Conservation (phyloP, 441 rosid genomes). For the Jatropha podagrica region DNA sequence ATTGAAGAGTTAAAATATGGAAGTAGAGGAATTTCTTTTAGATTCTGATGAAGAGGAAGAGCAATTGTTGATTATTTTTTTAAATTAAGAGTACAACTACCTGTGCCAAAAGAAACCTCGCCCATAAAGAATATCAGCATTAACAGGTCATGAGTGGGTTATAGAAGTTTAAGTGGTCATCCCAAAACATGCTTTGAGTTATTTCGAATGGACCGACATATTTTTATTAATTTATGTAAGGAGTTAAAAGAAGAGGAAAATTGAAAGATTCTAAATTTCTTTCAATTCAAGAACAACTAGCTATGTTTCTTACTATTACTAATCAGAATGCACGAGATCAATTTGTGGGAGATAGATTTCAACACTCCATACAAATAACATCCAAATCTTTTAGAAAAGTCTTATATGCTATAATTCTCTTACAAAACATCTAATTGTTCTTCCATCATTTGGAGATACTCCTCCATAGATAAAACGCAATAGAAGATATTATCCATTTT, state of each 20-base stretch:
- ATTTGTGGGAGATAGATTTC: not conserved
- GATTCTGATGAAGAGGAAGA: not conserved
- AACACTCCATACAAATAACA: not conserved
- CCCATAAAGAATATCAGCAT: not conserved
- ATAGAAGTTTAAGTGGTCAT: not conserved
- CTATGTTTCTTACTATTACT: not conserved
- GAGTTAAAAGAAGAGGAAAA: not conserved
- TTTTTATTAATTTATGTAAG: not conserved
- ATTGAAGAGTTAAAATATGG: not conserved
- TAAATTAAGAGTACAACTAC: not conserved
- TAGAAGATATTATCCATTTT: not conserved
- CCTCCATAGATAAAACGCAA: not conserved
- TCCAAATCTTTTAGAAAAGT: not conserved
- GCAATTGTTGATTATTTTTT: not conserved
- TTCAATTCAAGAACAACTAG: not conserved
- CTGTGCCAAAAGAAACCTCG: not conserved
- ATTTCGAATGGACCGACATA: not conserved
- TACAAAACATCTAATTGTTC: not conserved
- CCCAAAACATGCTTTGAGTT: not conserved
- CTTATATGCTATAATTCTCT: too few species aligned
- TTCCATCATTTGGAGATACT: not conserved
- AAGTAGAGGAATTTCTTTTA: not conserved
- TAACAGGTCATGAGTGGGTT: not conserved
- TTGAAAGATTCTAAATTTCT: not conserved
- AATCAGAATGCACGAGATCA: not conserved